These are phyloP conservation scores for Aspergillus taichungensis DNA, from an alignment of 495 filamentous ascomycete species.

Conservation along the genomic window DNA sequence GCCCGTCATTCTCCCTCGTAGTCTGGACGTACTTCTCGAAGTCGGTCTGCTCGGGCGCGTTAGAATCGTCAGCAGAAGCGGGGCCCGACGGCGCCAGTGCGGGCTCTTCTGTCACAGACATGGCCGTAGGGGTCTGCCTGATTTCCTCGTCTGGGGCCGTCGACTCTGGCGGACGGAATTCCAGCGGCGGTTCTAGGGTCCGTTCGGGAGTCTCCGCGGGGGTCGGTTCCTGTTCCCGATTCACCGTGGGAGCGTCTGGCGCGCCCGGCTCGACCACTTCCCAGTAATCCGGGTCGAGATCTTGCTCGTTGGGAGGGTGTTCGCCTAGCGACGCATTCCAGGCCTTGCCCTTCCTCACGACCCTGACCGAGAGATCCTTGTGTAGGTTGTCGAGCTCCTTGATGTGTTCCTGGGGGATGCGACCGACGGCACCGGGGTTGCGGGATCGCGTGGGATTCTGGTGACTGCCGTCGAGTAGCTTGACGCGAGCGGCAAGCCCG, in stretches of 20 bases:
- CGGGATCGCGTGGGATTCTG: constrained; percentile 31
- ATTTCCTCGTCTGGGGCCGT: background rate
- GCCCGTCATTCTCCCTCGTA: constrained; percentile 31
- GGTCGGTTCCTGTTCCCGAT: background rate
- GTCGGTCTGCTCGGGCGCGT: constrained; percentile 24
- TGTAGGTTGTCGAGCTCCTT: constrained; percentile 57
- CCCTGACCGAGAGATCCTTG: constrained; percentile 44
- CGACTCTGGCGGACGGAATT: background rate
- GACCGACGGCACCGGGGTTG: constrained; percentile 48
- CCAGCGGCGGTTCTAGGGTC: background rate
- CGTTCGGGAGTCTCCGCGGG: constrained; percentile 1
- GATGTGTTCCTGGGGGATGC: constrained; percentile 66
- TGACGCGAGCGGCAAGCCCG: constrained; percentile 68
- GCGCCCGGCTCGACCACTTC: background rate
- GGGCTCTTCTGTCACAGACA: constrained; percentile 25
- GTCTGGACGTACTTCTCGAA: constrained; percentile 39
- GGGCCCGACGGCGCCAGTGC: constrained; percentile 16
- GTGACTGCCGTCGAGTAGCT: constrained; percentile 55
- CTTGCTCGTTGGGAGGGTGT: background rate
- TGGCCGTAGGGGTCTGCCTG: constrained; percentile 13
- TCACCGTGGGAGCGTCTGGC: background rate
- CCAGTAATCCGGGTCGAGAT: constrained; percentile 5
- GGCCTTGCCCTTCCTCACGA: constrained; percentile 53
- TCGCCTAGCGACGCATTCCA: constrained; percentile 42
- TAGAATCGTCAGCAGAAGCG: constrained; percentile 4